Conservation (phyloP, 306 rosid species). For the Quercus dentata region DNA sequence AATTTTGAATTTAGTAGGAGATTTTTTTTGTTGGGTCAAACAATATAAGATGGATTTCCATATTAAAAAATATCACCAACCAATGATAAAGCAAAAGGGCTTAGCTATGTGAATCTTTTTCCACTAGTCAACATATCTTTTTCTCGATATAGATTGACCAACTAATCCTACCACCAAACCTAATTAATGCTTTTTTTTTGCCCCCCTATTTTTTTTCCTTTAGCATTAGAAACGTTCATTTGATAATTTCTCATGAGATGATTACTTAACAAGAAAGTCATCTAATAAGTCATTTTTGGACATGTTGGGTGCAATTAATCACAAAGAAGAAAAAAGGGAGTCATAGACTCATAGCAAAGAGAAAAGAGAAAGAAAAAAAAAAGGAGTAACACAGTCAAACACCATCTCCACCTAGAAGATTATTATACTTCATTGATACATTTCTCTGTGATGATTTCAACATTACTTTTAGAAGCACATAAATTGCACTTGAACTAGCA, state of each 20-base stretch:
- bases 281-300: background rate
- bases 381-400: slow-evolving; percentile 27
- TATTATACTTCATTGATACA: slow-evolving; percentile 35
- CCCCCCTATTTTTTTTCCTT: background rate
- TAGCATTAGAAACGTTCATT: slow-evolving; percentile 6
- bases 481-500: slow-evolving; percentile 28
- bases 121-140: slow-evolving; percentile 9
- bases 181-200: background rate
- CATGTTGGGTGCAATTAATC: background rate
- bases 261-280: background rate
- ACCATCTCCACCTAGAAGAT: slow-evolving; percentile 31
- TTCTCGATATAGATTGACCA: slow-evolving; percentile 23
- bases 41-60: background rate
- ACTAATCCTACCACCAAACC: slow-evolving; percentile 25
- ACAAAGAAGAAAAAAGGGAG: slow-evolving; percentile 19
- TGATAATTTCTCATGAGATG: slow-evolving; percentile 7
- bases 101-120: background rate
- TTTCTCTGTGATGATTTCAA: slow-evolving; percentile 43
- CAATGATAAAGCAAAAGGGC: background rate
- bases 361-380: slow-evolving; percentile 10
- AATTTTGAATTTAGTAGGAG: background rate
- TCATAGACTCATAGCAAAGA: slow-evolving; percentile 4
- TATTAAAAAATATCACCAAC: background rate
- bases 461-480: slow-evolving; percentile 19
- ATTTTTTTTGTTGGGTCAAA: background rate